Evolutionary conservation across 257 asterid species (phyloP).

Genomic region (Solanum chiquidenum): DNA sequence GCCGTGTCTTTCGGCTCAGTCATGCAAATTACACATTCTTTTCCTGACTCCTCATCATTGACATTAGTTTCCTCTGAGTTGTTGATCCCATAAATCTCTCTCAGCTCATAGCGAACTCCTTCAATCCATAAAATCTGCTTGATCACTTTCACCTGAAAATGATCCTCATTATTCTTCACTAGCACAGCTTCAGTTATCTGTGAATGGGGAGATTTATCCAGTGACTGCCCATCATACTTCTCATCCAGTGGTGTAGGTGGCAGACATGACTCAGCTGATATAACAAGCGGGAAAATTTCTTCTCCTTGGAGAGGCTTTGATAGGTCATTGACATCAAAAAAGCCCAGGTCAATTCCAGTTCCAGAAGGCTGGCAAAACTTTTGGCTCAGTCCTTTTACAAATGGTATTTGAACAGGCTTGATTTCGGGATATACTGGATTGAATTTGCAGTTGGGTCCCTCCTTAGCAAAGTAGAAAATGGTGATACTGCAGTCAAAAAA

Average conservation of each 20-base stretch:
- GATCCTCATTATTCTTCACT: constrained; percentile 34
- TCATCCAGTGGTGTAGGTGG: constrained; percentile 15
- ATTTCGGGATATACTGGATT: constrained; percentile 67
- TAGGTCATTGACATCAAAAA: constrained; percentile 68
- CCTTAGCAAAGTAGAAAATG: constrained; percentile 75
- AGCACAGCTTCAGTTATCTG: constrained; percentile 79
- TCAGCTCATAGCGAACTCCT: constrained; percentile 74
- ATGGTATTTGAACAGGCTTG: constrained; percentile 56
- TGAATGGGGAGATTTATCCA: constrained; percentile 35
- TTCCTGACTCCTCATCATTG: constrained; percentile 53
- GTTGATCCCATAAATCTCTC: constrained; percentile 74
- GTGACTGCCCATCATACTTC: constrained; percentile 9
- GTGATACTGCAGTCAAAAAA: constrained; percentile 49
- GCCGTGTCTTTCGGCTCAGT: constrained; percentile 84
- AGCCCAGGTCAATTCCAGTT: constrained; percentile 82
- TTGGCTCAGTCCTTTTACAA: constrained; percentile 71
- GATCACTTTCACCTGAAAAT: constrained; percentile 57
- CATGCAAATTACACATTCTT: constrained; percentile 93
- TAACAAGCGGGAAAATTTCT: constrained; percentile 77
- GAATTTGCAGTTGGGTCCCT: constrained; percentile 47
- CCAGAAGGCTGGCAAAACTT: constrained; percentile 85
- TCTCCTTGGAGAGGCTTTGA: constrained; percentile 59
- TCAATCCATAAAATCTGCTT: constrained; percentile 77
- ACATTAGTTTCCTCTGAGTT: constrained; percentile 38
- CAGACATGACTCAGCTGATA: constrained; percentile 49